Evolutionary conservation across 495 filamentous ascomycete species (phyloP).

Genomic region (Trichoderma gamsii): DNA sequence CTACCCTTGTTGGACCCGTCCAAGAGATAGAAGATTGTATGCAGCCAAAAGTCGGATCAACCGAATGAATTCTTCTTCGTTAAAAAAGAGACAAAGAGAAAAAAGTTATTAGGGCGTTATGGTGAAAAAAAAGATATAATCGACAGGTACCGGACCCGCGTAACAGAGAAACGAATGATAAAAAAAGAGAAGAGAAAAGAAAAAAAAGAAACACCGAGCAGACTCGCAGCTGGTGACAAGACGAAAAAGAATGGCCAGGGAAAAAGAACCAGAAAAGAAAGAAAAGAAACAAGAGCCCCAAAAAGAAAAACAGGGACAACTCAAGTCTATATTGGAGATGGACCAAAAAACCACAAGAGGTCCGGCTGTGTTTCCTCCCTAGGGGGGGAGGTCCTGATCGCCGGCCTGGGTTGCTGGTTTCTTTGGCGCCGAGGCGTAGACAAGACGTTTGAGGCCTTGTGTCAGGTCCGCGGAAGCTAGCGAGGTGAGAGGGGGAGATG

Average conservation of each 20-base stretch:
- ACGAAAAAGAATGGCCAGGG: background rate
- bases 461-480: constrained; percentile 11
- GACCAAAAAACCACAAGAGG: constrained; percentile 9
- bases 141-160: constrained; percentile 45
- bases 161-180: constrained; percentile 23
- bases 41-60: constrained; percentile 16
- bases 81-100: constrained; percentile 19
- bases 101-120: constrained; percentile 17
- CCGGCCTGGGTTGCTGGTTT: background rate
- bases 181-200: constrained; percentile 27
- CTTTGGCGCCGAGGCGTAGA: background rate
- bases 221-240: constrained; percentile 2
- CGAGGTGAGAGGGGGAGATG: background rate
- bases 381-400: background rate
- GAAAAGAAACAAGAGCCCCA: constrained; percentile 6
- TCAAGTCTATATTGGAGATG: constrained; percentile 35
- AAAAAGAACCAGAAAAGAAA: constrained; percentile 20
- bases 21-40: background rate
- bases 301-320: constrained; percentile 29
- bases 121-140: constrained; percentile 28
- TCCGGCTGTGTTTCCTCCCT: background rate
- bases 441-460: background rate
- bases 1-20: constrained; percentile 17
- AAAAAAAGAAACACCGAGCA: constrained; percentile 21
- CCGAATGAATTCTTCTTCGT: constrained; percentile 13